phyloP scores from a whole-genome alignment of 2,329 filamentous ascomycete genomes.

The Penicillium sp. region DNA sequence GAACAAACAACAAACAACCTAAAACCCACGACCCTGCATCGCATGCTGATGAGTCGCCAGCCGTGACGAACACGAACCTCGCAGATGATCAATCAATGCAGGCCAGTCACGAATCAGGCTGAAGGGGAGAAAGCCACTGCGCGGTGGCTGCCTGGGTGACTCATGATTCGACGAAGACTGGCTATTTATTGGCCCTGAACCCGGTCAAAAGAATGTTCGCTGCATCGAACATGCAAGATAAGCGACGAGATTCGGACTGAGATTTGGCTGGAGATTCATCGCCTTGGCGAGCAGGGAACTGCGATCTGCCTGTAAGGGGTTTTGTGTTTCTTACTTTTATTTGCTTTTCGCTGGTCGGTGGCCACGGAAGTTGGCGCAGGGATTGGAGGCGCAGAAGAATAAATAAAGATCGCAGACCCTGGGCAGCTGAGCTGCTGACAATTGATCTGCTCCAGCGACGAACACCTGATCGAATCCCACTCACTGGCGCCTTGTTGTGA shows the following conservation, averaged over 20 bases:
- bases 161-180: neutral
- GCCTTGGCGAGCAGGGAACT: neutral
- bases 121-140: neutral
- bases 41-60: neutral
- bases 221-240: neutral
- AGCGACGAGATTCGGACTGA: neutral
- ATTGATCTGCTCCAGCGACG: neutral
- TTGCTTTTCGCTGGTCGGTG: neutral
- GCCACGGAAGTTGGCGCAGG: neutral
- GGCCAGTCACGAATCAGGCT: neutral
- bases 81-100: neutral
- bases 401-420: neutral
- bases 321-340: neutral
- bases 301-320: neutral
- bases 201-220: neutral
- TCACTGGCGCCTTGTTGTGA: neutral
- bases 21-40: neutral
- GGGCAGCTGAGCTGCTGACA: neutral
- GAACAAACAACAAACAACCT: neutral
- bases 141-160: neutral
- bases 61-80: neutral
- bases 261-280: neutral
- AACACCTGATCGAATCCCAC: slow-evolving; percentile 9
- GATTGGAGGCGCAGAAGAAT: neutral
- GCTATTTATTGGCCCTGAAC: neutral